Conservation (phyloP, 768 basidiomycete genomes). For the Auricularia auricula-judae region DNA sequence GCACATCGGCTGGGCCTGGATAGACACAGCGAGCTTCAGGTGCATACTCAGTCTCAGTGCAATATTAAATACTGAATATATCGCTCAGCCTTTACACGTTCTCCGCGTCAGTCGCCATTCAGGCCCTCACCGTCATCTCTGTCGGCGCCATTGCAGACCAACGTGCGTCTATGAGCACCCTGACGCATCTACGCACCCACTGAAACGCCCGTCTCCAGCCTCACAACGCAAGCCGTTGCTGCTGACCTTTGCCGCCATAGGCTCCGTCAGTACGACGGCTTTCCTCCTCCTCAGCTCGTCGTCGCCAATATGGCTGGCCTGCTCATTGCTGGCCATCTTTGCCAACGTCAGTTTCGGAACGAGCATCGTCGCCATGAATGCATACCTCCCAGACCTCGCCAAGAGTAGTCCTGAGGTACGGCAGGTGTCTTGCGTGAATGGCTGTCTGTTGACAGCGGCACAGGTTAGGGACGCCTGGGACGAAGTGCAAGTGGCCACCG, state of each 20-base stretch:
- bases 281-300: conserved; percentile 69
- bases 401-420: conserved; percentile 37
- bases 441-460: neutral
- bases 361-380: conserved; percentile 80
- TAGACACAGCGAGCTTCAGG: conserved; percentile 91
- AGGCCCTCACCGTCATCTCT: conserved; percentile 91
- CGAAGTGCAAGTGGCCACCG: conserved; percentile 16
- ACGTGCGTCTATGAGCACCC: conserved; percentile 36
- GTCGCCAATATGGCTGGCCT: conserved; percentile 57
- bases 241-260: conserved; percentile 59
- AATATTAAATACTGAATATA: neutral
- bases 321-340: conserved; percentile 56
- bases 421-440: neutral
- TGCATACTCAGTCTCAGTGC: conserved; percentile 20
- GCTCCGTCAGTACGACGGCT: conserved; percentile 52
- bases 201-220: conserved; percentile 26
- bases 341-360: conserved; percentile 85
- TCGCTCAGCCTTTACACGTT: conserved; percentile 67
- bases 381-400: conserved; percentile 72
- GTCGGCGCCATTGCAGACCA: conserved; percentile 88
- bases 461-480: conserved; percentile 34
- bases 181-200: neutral
- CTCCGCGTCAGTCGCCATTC: conserved; percentile 78
- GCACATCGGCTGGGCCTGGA: conserved; percentile 72
- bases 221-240: conserved; percentile 70